These are phyloP conservation scores for Fraxinus baroniana DNA, from an alignment of 305 asterid genomes.

Conservation along the genomic window DNA sequence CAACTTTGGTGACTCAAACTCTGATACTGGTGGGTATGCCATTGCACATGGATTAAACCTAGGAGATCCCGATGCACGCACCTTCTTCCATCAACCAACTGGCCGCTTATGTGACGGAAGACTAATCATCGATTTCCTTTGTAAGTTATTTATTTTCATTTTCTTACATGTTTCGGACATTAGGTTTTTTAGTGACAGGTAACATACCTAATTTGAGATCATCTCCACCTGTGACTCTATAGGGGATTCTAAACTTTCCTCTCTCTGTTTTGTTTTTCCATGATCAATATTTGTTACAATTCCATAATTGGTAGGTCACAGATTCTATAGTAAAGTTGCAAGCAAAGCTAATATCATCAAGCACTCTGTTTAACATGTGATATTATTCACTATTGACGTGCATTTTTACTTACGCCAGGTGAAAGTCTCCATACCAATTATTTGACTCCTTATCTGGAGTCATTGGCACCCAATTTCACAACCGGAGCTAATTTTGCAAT, in stretches of 20 bases:
- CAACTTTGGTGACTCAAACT: constrained; percentile 61
- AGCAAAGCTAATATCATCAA: background rate
- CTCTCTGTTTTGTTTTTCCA: background rate
- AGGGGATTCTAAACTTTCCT: background rate
- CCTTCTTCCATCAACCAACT: constrained; percentile 43
- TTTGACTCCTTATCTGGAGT: constrained; percentile 53
- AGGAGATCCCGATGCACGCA: constrained; percentile 42
- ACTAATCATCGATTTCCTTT: constrained; percentile 43
- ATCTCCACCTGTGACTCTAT: constrained; percentile 15
- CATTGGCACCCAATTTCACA: constrained; percentile 36
- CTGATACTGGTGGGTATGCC: constrained; percentile 52
- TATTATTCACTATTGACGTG: background rate
- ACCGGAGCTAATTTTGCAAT: constrained; percentile 56
- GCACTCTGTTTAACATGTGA: background rate
- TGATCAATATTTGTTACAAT: background rate
- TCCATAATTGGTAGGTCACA: background rate
- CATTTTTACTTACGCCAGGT: constrained; percentile 27
- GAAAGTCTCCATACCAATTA: constrained; percentile 37
- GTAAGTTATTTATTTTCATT: constrained; percentile 26
- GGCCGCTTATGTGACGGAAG: constrained; percentile 51
- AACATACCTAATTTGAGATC: background rate
- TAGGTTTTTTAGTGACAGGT: background rate
- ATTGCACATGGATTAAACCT: constrained; percentile 39
- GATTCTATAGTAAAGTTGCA: background rate
- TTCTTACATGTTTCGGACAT: background rate